phyloP scores from a whole-genome alignment of 257 asterid genomes.

The Datura wrightii region DNA sequence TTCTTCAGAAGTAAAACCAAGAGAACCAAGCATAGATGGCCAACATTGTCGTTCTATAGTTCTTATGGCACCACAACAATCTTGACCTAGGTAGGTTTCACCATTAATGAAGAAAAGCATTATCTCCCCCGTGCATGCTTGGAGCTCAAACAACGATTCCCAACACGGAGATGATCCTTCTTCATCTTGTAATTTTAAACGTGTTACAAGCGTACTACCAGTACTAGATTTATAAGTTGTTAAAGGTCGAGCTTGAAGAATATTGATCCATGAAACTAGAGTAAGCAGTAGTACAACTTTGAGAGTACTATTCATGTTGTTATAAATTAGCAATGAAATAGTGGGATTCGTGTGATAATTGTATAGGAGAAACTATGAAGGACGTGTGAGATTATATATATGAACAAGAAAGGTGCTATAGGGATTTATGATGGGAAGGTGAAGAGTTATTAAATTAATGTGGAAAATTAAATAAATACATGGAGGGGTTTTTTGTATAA shows the following conservation, averaged over 20 bases:
- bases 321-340: neutral
- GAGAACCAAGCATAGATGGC: conserved; percentile 67
- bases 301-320: neutral
- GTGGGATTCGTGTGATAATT: neutral
- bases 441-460: conserved; percentile 21
- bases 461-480: neutral
- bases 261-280: conserved; percentile 23
- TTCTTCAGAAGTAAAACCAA: conserved; percentile 66
- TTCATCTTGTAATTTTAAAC: conserved; percentile 43
- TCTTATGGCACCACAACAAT: conserved; percentile 65
- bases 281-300: conserved; percentile 23
- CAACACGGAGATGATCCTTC: conserved; percentile 53
- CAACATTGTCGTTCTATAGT: conserved; percentile 66
- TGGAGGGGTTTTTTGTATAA: neutral
- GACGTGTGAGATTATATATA: neutral
- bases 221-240: neutral
- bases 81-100: conserved; percentile 70
- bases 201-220: conserved; percentile 24
- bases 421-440: neutral
- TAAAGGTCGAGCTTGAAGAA: conserved; percentile 26
- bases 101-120: conserved; percentile 71
- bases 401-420: neutral
- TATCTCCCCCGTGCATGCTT: conserved; percentile 68
- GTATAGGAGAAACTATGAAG: neutral
- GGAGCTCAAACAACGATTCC: conserved; percentile 64